Evolutionary conservation across 805 yeast species (phyloP).

Genomic region (Candida glaebosa): DNA sequence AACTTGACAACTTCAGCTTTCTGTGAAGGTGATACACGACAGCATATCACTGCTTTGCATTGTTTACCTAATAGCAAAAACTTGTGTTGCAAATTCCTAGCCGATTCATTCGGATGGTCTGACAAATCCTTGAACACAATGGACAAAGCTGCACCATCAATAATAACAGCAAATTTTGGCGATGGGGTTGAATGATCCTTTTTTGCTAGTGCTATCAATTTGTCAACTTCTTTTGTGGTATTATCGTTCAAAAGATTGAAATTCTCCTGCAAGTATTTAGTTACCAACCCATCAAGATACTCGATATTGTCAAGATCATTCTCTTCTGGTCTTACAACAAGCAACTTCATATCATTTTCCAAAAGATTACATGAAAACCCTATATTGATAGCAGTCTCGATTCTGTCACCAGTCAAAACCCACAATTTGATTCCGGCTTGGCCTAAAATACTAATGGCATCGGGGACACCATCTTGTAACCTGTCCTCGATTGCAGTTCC

Average conservation of each 20-base stretch:
- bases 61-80: slow-evolving; percentile 71
- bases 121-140: slow-evolving; percentile 33
- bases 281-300: slow-evolving; percentile 36
- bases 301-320: slow-evolving; percentile 46
- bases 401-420: slow-evolving; percentile 81
- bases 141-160: slow-evolving; percentile 67
- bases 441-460: slow-evolving; percentile 60
- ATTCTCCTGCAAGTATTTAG: slow-evolving; percentile 45
- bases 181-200: slow-evolving; percentile 64
- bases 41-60: slow-evolving; percentile 75
- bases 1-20: slow-evolving; percentile 70
- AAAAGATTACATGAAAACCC: slow-evolving; percentile 76
- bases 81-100: slow-evolving; percentile 32
- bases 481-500: slow-evolving; percentile 83
- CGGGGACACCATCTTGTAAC: slow-evolving; percentile 76
- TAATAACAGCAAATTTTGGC: slow-evolving; percentile 54
- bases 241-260: slow-evolving; percentile 41
- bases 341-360: slow-evolving; percentile 63
- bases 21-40: slow-evolving; percentile 82
- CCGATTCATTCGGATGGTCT: slow-evolving; percentile 3
- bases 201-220: slow-evolving; percentile 48
- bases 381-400: slow-evolving; percentile 81
- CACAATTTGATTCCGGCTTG: slow-evolving; percentile 77
- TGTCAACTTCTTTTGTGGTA: slow-evolving; percentile 24
- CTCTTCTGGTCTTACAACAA: slow-evolving; percentile 57